Evolutionary conservation across 2,329 filamentous ascomycete genomes (phyloP), one percentile per base, ranked within the genome.

Genomic region (Pseudogymnoascus sp.): DNA sequence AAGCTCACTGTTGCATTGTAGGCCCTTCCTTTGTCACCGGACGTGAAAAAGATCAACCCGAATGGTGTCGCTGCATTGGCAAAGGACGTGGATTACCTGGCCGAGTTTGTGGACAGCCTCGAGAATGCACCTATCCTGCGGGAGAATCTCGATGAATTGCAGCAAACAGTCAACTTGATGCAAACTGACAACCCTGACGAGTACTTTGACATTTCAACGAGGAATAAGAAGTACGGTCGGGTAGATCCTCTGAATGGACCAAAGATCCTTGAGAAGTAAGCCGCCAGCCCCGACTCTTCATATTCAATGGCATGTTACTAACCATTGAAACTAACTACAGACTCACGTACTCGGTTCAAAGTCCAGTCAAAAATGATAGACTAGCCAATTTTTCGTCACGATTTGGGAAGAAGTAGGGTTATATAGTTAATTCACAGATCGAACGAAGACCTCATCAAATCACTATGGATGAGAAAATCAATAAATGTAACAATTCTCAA

Each of bases 221-320:
- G 92, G 61, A 96, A 97, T 77, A 93, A 90, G 78, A 96, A 96
- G 74, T 99, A 96, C 73, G 90, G 92, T 14, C 88, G 91, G 62
- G 96, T 99, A 36, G 91, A 97, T 76, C 89, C 91, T 61, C 81
- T 96, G 74, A 96, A 96, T 73, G 95, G 93, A 0, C 91, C 93
- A 0, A 80, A 91, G 42, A 74, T 99, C 66, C 76, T 99, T n/a
- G 93, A 97, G 78, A 99, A 99, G 89, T 91, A 82, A 68, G 81
- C 21, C 14, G 23, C 3, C 59, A 21, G 8, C 5, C 43, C 42
- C 38, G n/a, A 59, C 23, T 16, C 9, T 23, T 14, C n/a, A 25
- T 34, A 31, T 6, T 42, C 14, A 5, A 36, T 12, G 18, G 59
- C 14, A 42, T 21, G 12, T 25, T 42, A 38, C 61, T 65, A 28